Conservation (phyloP, 805 yeast genomes). For the Wickerhamomyces chaumierensis region DNA sequence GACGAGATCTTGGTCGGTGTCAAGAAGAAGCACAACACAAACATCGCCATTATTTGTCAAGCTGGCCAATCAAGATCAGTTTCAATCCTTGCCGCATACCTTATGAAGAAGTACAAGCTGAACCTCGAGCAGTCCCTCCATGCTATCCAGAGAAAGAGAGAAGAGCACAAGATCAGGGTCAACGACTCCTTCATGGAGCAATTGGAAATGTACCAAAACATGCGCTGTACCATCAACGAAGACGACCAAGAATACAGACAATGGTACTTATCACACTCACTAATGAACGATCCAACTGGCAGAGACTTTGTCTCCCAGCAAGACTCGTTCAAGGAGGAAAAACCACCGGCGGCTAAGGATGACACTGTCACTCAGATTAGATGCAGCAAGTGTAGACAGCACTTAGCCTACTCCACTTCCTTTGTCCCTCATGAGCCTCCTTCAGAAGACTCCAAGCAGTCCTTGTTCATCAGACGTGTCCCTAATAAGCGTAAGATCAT, state of each 20-base stretch:
- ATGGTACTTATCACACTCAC: conserved; percentile 27
- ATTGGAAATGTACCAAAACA: conserved; percentile 45
- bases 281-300: conserved; percentile 32
- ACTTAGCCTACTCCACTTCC: conserved; percentile 51
- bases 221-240: conserved; percentile 24
- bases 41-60: conserved; percentile 63
- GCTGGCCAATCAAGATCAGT: conserved; percentile 92
- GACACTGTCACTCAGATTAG: conserved; percentile 32
- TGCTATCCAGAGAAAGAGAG: conserved; percentile 59
- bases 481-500: conserved; percentile 50
- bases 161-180: conserved; percentile 41
- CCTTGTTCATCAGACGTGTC: conserved; percentile 54
- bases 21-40: conserved; percentile 27
- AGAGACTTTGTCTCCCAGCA: conserved; percentile 23
- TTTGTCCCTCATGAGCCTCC: conserved; percentile 62
- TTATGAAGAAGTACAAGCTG: conserved; percentile 67
- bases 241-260: conserved; percentile 29
- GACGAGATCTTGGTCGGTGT: conserved; percentile 15
- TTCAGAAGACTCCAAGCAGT: conserved; percentile 49
- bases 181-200: conserved; percentile 70
- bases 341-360: conserved; percentile 11
- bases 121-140: conserved; percentile 51
- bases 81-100: conserved; percentile 75
- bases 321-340: conserved; percentile 11
- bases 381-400: conserved; percentile 74